Evolutionary conservation across 768 basidiomycete species (phyloP), one percentile per base, ranked within the genome.

Genomic region (Trametes elegans): DNA sequence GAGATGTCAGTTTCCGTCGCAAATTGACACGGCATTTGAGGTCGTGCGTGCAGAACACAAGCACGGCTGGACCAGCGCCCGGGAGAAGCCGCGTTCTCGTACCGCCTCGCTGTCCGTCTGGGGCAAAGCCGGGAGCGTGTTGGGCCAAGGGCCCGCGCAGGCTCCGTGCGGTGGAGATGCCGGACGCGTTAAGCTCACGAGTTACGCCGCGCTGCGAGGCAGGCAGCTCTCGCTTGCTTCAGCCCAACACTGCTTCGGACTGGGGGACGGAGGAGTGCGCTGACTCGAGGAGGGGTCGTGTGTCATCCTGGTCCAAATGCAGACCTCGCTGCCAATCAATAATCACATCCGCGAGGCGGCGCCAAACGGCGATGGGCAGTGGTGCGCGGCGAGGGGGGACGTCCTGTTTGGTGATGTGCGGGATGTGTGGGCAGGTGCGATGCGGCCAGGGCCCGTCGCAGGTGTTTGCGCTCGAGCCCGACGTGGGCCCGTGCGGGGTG

Each of bases 211-310:
- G 10, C n/a, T 19, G 23, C 14, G n/a, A 9, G 40, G 3, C 27
- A 26, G 24, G 43, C 49, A 50, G 41, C 40, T 29, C 18, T 35
- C 11, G 41, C 24, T 18, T 26, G 26, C 18, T 21, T 14, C 36
- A 14, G 32, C 18, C 21, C 10, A 11, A 51, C 55, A 57, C 55
- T 39, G 55, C 55, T 36, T 57, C 55, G 55, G 55, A 57, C 24
- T 42, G 10, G 31, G 18, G 49, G 11, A 45, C 42, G 55, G 55
- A 57, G 36, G 49, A 38, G 3, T 5, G 27, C n/a, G n/a, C 26
- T 51, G 55, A 57, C 49, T 57, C 55, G 32, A 7, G 11, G 23
- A 28, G 21, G 14, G n/a, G 38, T 7, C 5, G 35, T n/a, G 26
- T 39, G 27, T 45, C 35, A 32, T 38, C 47, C 26, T 21, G 24